Evolutionary conservation across 2,329 filamentous ascomycete genomes (phyloP).

Genomic region (Hypoxylon sp.): DNA sequence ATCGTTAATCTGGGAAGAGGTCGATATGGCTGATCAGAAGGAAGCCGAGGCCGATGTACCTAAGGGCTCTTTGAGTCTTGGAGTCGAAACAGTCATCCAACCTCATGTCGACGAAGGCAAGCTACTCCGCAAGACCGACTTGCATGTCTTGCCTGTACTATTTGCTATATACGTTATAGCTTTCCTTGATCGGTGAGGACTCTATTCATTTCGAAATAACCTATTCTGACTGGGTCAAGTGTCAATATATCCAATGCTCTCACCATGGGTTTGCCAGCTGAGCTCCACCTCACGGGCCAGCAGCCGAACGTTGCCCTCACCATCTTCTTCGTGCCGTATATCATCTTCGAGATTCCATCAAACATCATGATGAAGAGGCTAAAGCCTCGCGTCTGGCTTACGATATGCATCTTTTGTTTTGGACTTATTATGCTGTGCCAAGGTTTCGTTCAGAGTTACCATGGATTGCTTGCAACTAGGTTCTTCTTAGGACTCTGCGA

Average conservation of each 20-base stretch:
- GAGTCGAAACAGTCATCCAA: neutral
- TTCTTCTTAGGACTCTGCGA: slow-evolving; percentile 68
- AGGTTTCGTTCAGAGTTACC: slow-evolving; percentile 64
- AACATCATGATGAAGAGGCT: slow-evolving; percentile 44
- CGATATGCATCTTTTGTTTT: slow-evolving; percentile 55
- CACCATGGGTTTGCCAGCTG: slow-evolving; percentile 38
- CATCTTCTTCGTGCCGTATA: slow-evolving; percentile 46
- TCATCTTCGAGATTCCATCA: slow-evolving; percentile 47
- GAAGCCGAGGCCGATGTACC: neutral
- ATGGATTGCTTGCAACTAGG: slow-evolving; percentile 63
- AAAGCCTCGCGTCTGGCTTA: slow-evolving; percentile 40
- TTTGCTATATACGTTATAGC: slow-evolving; percentile 41
- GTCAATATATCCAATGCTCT: slow-evolving; percentile 46
- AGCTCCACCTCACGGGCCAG: slow-evolving; percentile 37
- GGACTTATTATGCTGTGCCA: slow-evolving; percentile 66
- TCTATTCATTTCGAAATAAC: neutral
- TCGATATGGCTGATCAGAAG: slow-evolving; percentile 3
- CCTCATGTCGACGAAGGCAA: slow-evolving; percentile 15
- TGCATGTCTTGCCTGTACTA: slow-evolving; percentile 44
- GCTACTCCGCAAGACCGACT: slow-evolving; percentile 42
- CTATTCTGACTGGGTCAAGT: slow-evolving; percentile 8
- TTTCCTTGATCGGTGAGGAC: slow-evolving; percentile 43
- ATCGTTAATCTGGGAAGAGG: neutral
- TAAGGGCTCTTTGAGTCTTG: neutral
- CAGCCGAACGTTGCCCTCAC: slow-evolving; percentile 44